A percentile compares a stretch with the other conserved stretches of the same genome.
Conservation (phyloP, 176 grass and related monocot genomes). For the Chrysopogon serrulatus region DNA sequence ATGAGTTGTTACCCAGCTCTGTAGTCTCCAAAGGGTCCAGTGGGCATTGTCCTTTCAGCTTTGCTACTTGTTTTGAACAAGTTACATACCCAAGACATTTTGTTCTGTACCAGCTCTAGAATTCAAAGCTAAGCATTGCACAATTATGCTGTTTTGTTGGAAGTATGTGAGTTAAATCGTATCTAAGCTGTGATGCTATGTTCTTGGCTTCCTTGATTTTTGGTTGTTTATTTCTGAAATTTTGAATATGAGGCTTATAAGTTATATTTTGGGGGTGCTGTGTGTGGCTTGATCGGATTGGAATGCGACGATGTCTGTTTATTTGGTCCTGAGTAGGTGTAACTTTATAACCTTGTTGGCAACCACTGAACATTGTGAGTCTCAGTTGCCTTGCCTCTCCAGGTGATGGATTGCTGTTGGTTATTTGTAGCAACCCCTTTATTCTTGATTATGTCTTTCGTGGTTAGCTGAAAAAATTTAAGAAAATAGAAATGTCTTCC, state of each 20-base stretch:
- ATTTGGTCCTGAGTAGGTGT: background rate
- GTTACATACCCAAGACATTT: background rate
- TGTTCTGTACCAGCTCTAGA: background rate
- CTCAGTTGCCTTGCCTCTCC: too few species aligned
- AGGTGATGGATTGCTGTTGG: too few species aligned
- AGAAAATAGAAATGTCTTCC: too few species aligned
- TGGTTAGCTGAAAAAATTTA: too few species aligned
- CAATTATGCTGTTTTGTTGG: background rate
- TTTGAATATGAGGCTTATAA: background rate
- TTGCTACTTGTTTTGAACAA: background rate
- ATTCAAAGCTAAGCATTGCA: background rate
- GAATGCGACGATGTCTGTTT: background rate
- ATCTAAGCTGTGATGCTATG: background rate
- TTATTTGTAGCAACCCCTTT: too few species aligned
- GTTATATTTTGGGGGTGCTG: background rate
- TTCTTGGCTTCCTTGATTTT: background rate
- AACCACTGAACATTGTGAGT: too few species aligned
- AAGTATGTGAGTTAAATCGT: background rate
- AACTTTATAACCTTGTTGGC: too few species aligned
- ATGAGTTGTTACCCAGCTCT: conserved; percentile 5
- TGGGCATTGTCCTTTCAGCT: background rate
- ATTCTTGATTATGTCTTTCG: too few species aligned
- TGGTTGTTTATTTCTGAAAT: background rate
- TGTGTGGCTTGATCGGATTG: background rate
- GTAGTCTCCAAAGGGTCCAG: background rate